These are phyloP conservation scores for Salix purpurea DNA, from an alignment of 345 rosid genomes.

Conservation along the genomic window DNA sequence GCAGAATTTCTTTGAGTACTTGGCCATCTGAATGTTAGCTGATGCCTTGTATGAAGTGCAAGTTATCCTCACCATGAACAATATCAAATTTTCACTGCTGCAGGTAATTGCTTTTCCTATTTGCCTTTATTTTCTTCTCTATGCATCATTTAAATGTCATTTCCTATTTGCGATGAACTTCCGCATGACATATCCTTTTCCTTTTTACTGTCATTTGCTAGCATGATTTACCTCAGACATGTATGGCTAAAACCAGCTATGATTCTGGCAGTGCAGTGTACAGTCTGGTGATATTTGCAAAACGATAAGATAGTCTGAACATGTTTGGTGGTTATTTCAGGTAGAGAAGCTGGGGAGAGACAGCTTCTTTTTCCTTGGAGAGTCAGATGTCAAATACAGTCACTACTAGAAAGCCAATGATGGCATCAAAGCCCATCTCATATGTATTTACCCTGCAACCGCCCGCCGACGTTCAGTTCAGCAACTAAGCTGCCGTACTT, in stretches of 20 bases:
- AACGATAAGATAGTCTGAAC: neutral
- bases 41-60: constrained; percentile 45
- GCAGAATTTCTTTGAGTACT: constrained; percentile 65
- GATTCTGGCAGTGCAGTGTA: neutral
- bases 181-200: no score
- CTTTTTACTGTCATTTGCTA: neutral
- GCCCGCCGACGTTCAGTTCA: constrained; percentile 50
- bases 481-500: constrained; percentile 39
- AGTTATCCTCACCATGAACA: constrained; percentile 70
- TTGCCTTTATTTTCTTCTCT: neutral
- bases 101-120: constrained; percentile 42
- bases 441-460: constrained; percentile 63
- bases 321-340: constrained; percentile 28
- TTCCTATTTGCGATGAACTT: neutral
- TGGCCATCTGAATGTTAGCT: constrained; percentile 63
- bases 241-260: neutral
- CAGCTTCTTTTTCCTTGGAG: constrained; percentile 71
- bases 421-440: constrained; percentile 55
- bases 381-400: constrained; percentile 42
- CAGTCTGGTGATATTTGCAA: neutral
- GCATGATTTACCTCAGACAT: neutral
- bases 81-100: constrained; percentile 60
- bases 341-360: constrained; percentile 75
- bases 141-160: neutral
- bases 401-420: constrained; percentile 46